Evolutionary conservation across 169 alveolate genomes (phyloP).

Genomic region (Amoebophrya sp.): DNA sequence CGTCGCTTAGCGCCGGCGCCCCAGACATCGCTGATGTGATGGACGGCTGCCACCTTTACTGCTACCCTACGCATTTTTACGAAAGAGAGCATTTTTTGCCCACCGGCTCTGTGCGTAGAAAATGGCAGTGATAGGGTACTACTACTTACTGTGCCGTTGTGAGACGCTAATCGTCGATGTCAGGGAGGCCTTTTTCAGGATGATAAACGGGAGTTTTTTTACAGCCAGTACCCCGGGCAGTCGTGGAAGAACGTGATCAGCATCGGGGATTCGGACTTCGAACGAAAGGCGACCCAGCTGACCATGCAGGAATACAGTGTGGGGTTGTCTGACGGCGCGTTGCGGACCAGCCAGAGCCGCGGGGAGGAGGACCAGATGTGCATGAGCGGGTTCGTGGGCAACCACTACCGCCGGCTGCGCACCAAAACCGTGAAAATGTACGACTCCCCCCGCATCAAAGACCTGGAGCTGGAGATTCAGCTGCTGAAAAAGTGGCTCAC

Average conservation of each 20-base stretch:
- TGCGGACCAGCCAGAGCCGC: background rate
- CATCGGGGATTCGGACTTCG: background rate
- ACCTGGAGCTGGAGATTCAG: slow-evolving; percentile 8
- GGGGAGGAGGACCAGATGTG: background rate
- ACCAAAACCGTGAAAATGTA: slow-evolving; percentile 16
- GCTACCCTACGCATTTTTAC: too few relatives aligned
- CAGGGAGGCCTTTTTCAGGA: background rate
- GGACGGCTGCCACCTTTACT: too few relatives aligned
- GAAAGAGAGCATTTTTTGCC: too few relatives aligned
- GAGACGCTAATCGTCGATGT: background rate
- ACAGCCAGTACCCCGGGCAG: background rate
- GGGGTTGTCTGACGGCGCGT: too few relatives aligned
- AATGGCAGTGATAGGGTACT: too few relatives aligned
- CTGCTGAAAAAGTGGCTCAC: slow-evolving; percentile 18
- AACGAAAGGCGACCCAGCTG: background rate
- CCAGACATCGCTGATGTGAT: too few relatives aligned
- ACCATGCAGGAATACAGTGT: background rate
- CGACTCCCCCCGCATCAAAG: background rate
- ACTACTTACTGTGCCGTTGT: too few relatives aligned
- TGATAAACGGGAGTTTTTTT: too few relatives aligned
- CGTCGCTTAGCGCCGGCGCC: too few relatives aligned
- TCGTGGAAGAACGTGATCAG: background rate
- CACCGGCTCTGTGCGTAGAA: too few relatives aligned
- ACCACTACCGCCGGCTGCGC: slow-evolving; percentile 24
- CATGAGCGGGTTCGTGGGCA: background rate